Evolutionary conservation across 129 eudicot species (phyloP).

Genomic region (Smallanthus sonchifolius): DNA sequence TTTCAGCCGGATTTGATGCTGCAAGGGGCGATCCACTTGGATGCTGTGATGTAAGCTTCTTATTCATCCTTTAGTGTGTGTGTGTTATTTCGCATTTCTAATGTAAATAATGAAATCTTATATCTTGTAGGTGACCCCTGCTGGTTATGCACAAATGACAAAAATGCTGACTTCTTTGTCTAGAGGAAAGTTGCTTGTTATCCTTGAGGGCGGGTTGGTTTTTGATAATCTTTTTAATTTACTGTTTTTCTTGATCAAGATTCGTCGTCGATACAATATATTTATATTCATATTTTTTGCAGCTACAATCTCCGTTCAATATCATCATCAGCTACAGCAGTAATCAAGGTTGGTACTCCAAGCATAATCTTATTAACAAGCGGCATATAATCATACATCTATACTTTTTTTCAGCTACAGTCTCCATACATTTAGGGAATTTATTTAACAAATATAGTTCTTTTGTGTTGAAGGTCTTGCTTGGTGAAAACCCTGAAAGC

Average conservation of each 20-base stretch:
- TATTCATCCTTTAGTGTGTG: background rate
- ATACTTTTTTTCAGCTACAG: background rate
- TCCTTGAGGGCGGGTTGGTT: constrained; percentile 98
- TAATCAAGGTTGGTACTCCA: constrained; percentile 62
- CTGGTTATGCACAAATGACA: constrained; percentile 95
- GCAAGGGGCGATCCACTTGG: constrained; percentile 99
- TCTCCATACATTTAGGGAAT: background rate
- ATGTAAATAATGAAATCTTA: constrained; percentile 3
- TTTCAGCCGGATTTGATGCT: constrained; percentile 99
- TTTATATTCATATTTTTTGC: constrained; percentile 26
- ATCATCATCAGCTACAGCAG: constrained; percentile 94
- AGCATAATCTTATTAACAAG: background rate
- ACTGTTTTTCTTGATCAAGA: background rate
- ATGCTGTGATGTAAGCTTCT: constrained; percentile 78
- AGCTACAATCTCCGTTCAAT: constrained; percentile 97
- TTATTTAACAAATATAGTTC: background rate
- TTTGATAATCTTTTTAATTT: constrained; percentile 10
- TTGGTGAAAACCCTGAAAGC: constrained; percentile 60
- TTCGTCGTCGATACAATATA: background rate
- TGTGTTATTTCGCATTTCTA: background rate
- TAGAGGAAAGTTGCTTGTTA: constrained; percentile 85
- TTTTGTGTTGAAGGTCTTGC: constrained; percentile 59
- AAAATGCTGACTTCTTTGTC: constrained; percentile 65
- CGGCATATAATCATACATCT: background rate
- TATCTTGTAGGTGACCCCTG: constrained; percentile 72